Evolutionary conservation across 164 flowering plant species (phyloP), one percentile per base, ranked within the genome.

Genomic region (Pachysandra terminalis): DNA sequence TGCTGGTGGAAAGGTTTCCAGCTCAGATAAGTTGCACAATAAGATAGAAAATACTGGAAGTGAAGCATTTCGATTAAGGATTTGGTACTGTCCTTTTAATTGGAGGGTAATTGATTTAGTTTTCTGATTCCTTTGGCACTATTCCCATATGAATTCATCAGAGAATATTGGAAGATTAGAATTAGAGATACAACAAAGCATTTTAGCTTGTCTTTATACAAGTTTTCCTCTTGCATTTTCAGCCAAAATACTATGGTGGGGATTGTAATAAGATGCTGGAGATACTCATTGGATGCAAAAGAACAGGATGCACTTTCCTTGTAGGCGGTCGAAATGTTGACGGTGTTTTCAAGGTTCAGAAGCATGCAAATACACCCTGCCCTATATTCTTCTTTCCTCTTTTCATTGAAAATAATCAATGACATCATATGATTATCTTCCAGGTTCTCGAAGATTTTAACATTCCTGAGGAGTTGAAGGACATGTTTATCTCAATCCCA

Each of bases 381-480:
- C 60, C 54, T 3, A 10, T 63, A 56, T 6, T 59, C 25, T 7
- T 10, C 25, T 45, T 67, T 51, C 37, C 48, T 27, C 40, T 15
- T 73, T 19, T 63, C 56, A 9, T 32, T 23, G 40, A 21, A 37
- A 61, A 32, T 52, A 19, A 48, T 41, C 4, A 22, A 14, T 19
- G 14, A 28, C 7, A 26, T 12, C 14, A 7, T n/a, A 22, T 63
- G 35, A 35, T 24, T 0, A 23, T 65, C 27, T 49, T 75, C 63
- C 80, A 91, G 98, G 96, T 91, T 76, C 88, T 95, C 57, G 93
- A 89, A 67, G 99, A 96, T 80, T 60, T 90, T 65, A 86, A 84
- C 51, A 82, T 92, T 59, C 98, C 97, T 45, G 79, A 73, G 63
- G 90, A 78, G 71, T 66, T 95, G 56, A 81, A 58, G 71, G 96